phyloP scores from a whole-genome alignment of 1,284 basidiomycete species.

The Phylloporus sp. region DNA sequence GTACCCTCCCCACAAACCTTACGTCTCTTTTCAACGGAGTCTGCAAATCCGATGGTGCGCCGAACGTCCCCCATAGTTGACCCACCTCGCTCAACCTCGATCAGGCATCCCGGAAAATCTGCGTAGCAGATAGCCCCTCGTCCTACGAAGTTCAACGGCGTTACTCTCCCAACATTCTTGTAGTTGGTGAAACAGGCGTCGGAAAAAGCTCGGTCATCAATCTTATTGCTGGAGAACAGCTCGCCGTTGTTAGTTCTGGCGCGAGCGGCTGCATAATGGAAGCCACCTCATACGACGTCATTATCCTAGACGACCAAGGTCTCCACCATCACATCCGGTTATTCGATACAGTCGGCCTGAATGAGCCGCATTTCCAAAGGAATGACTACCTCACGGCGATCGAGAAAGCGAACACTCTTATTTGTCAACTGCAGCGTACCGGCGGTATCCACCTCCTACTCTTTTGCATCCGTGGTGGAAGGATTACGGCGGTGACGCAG shows the following conservation, averaged over 20 bases:
- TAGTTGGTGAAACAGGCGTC: constrained; percentile 35
- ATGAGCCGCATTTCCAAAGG: constrained; percentile 40
- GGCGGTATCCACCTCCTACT: constrained; percentile 47
- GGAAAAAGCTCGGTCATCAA: constrained; percentile 39
- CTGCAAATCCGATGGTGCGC: constrained; percentile 21
- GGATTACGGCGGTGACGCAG: constrained; percentile 41
- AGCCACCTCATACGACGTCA: constrained; percentile 27
- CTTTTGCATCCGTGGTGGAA: constrained; percentile 44
- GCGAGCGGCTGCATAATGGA: constrained; percentile 36
- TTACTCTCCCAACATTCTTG: constrained; percentile 35
- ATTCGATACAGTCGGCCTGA: constrained; percentile 37
- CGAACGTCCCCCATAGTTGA: not conserved
- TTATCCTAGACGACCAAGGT: constrained; percentile 21
- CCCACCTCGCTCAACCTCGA: constrained; percentile 10
- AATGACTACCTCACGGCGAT: constrained; percentile 40
- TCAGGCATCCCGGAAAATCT: constrained; percentile 23
- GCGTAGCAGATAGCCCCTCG: constrained; percentile 22
- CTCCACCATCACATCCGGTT: constrained; percentile 25
- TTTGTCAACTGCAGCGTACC: constrained; percentile 39
- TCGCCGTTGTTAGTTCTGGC: constrained; percentile 24
- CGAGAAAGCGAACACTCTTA: constrained; percentile 42
- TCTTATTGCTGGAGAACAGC: constrained; percentile 28
- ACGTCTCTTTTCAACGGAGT: constrained; percentile 5
- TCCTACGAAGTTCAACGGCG: constrained; percentile 24
- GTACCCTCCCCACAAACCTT: constrained; percentile 3